Evolutionary conservation across 345 rosid species (phyloP).

Genomic region (Populus euphratica): DNA sequence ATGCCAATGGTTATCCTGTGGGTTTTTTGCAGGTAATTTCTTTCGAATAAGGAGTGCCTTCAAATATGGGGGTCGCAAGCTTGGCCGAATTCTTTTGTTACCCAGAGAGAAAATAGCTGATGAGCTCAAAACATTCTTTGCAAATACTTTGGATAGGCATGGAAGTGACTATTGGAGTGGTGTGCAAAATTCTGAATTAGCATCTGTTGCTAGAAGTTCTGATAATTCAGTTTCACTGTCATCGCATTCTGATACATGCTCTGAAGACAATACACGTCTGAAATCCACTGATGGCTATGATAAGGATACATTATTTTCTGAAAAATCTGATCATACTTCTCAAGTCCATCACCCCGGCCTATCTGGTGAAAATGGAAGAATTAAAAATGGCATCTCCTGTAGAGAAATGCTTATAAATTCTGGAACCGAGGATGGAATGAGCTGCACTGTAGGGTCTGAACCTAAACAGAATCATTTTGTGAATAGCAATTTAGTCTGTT

Average conservation of each 20-base stretch:
- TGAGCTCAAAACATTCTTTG: conserved; percentile 67
- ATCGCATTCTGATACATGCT: conserved; percentile 8
- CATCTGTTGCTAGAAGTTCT: conserved; percentile 6
- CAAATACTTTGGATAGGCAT: conserved; percentile 34
- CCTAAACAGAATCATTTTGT: conserved; percentile 12
- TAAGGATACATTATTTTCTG: background rate
- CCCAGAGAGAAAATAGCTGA: conserved; percentile 46
- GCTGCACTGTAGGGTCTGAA: conserved; percentile 5
- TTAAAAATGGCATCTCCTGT: too few relatives aligned
- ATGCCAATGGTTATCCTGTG: background rate
- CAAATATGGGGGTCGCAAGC: conserved; percentile 82
- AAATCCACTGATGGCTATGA: conserved; percentile 3
- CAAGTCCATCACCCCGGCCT: too few relatives aligned
- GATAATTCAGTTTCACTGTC: conserved; percentile 3
- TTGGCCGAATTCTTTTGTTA: conserved; percentile 55
- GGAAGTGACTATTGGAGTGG: conserved; percentile 14
- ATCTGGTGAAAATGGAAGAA: too few relatives aligned
- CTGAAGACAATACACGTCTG: conserved; percentile 2
- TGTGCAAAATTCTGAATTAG: background rate
- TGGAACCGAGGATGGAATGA: background rate
- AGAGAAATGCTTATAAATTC: conserved; percentile 1
- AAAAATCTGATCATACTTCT: conserved; percentile 2
- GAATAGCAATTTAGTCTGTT: conserved; percentile 3
- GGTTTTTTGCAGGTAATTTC: conserved; percentile 53
- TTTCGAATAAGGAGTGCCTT: conserved; percentile 86